These are phyloP conservation scores for Trichoderma guizhouense DNA, from an alignment of 2,329 filamentous ascomycete genomes.

Conservation along the genomic window DNA sequence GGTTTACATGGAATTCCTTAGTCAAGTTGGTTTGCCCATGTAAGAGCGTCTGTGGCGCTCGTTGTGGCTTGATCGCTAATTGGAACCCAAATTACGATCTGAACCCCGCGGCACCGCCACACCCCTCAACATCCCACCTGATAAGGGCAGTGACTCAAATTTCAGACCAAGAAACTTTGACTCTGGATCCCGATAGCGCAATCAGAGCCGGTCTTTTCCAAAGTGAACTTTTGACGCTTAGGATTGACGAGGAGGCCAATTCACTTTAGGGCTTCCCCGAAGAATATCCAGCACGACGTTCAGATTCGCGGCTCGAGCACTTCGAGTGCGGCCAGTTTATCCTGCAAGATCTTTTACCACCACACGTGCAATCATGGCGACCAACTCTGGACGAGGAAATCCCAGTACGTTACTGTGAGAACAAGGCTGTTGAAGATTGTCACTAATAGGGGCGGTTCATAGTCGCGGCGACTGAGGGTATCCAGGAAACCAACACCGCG, in stretches of 20 bases:
- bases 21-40: not conserved
- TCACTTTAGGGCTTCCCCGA: conserved; percentile 35
- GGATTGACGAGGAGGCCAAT: conserved; percentile 31
- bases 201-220: not conserved
- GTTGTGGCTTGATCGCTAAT: conserved; percentile 8
- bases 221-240: conserved; percentile 2
- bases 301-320: conserved; percentile 51
- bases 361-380: conserved; percentile 54
- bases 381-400: conserved; percentile 51
- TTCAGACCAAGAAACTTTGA: conserved; percentile 4
- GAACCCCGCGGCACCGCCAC: conserved; percentile 23
- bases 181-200: conserved; percentile 5
- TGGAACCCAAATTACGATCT: not conserved
- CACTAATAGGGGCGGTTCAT: conserved; percentile 25
- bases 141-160: conserved; percentile 22
- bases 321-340: conserved; percentile 55
- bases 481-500: conserved; percentile 34
- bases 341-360: conserved; percentile 42
- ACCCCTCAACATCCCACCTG: conserved; percentile 22
- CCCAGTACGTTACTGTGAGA: conserved; percentile 28
- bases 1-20: not conserved
- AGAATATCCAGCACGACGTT: conserved; percentile 43
- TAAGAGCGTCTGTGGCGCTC: not conserved
- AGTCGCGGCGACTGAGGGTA: conserved; percentile 45
- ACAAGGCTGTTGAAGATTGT: not conserved